phyloP scores from a whole-genome alignment of 2,329 filamentous ascomycete genomes.

The Lasiodiplodia sp. region DNA sequence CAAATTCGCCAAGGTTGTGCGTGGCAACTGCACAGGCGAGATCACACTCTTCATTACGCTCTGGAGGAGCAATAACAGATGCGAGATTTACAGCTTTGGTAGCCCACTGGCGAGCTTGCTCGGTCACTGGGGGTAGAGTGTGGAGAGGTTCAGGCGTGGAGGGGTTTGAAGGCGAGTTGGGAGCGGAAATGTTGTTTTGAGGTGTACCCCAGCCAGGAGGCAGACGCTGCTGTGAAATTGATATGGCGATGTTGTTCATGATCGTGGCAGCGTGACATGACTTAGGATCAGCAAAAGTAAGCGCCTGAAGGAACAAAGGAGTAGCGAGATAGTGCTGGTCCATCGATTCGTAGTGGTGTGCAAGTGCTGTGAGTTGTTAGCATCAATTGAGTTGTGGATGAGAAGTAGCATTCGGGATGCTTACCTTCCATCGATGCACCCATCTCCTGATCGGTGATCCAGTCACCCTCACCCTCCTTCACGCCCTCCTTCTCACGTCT shows the following conservation, averaged over 20 bases:
- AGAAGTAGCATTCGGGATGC: slow-evolving; percentile 32
- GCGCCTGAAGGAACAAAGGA: slow-evolving; percentile 84
- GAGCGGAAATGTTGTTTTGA: not conserved
- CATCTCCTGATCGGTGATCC: slow-evolving; percentile 74
- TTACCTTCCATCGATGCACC: slow-evolving; percentile 76
- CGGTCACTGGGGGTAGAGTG: slow-evolving; percentile 62
- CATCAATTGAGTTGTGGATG: not conserved
- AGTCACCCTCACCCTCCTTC: slow-evolving; percentile 73
- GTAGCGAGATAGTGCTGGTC: slow-evolving; percentile 81
- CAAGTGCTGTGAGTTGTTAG: slow-evolving; percentile 66
- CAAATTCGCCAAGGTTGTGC: slow-evolving; percentile 87
- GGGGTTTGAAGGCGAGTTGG: slow-evolving; percentile 47
- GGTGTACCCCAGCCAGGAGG: slow-evolving; percentile 3
- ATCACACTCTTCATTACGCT: slow-evolving; percentile 81
- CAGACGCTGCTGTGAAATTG: slow-evolving; percentile 69
- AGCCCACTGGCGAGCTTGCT: slow-evolving; percentile 78
- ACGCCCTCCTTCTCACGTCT: slow-evolving; percentile 71
- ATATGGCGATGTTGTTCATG: slow-evolving; percentile 84
- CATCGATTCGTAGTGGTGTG: slow-evolving; percentile 75
- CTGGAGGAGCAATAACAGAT: slow-evolving; percentile 68
- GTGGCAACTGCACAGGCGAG: slow-evolving; percentile 81
- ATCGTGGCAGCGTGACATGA: slow-evolving; percentile 82
- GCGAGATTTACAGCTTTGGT: slow-evolving; percentile 75
- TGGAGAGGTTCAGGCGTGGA: slow-evolving; percentile 44
- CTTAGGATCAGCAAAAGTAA: slow-evolving; percentile 69